Base-by-base conservation (phyloP, 345 rosid species). In the Salix udensis region DNA sequence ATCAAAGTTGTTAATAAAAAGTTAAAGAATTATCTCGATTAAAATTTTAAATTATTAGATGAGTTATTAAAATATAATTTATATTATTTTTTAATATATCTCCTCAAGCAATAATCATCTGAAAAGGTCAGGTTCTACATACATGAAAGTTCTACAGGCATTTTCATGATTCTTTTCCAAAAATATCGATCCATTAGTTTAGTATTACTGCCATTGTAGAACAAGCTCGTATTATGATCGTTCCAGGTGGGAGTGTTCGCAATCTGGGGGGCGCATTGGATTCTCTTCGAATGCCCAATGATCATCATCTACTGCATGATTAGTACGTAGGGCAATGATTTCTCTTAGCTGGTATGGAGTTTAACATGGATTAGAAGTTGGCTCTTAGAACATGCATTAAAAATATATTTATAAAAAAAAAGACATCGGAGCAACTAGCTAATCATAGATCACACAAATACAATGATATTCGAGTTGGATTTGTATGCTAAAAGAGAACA, bases 251-350 rank as follows among this genome's bases (percentile, higher is more conserved):
- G 60, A 48, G 37, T 61, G 28, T 9, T 58, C 1, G 64, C 24
- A 58, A n/a, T 79, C 26, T 60, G 65, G 37, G 37, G 37, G 37
- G 71, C 68, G 72, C 84, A 76, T 84, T 74, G 86, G 89, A 83
- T 84, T 75, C 84, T 83, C 77, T 77, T 74, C 18, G 23, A 74
- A 79, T 58, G 64, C 26, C 64, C 64, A 58, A 23, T 10, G 14
- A 58, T 58, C 64, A 19, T 18, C n/a, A 3, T 23, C 64, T 9
- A n/a, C 64, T n/a, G 23, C 52, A 37, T 40, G 19, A 55, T 50
- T 37, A 30, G 46, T 31, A 4, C 34, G 34, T 28, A 14, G 37
- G 48, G 23, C 37, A 74, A 77, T 71, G 11, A 44, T 71, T 55
- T 66, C 16, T 76, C 62, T 76, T 76, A 74, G 85, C 81, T 79